A percentile compares a stretch with the other conserved stretches of the same genome.
These are phyloP conservation scores for Poa pratensis DNA, from an alignment of 176 grass and related monocot species.

Conservation along the genomic window DNA sequence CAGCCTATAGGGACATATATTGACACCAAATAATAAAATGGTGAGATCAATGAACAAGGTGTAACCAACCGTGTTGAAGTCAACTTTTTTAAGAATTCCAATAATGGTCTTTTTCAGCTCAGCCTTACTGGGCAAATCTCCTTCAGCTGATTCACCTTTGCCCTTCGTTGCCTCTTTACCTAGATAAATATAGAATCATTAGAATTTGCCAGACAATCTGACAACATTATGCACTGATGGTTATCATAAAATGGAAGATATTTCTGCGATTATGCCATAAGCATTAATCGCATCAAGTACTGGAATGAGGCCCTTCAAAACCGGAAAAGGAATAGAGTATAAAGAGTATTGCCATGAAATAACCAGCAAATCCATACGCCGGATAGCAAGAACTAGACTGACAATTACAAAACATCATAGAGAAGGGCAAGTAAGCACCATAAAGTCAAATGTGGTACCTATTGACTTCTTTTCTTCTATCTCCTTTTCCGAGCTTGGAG, in stretches of 20 bases:
- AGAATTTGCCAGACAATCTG: conserved; percentile 9
- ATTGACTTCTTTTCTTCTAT: conserved; percentile 70
- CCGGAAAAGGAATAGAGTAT: conserved; percentile 5
- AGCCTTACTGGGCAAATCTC: conserved; percentile 71
- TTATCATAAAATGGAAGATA: conserved; percentile 32
- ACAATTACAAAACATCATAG: conserved; percentile 20
- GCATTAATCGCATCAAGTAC: conserved; percentile 4
- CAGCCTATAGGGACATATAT: background rate
- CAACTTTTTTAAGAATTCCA: conserved; percentile 87
- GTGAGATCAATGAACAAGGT: conserved; percentile 4
- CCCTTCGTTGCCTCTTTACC: conserved; percentile 67
- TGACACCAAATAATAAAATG: conserved; percentile 30
- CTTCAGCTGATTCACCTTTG: conserved; percentile 55
- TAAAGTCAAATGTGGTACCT: conserved; percentile 45
- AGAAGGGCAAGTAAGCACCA: conserved; percentile 8
- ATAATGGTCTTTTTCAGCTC: conserved; percentile 79
- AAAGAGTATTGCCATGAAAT: background rate
- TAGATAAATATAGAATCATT: conserved; percentile 50
- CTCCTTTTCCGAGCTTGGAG: conserved; percentile 49
- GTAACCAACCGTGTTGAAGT: conserved; percentile 83
- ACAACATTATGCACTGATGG: conserved; percentile 30
- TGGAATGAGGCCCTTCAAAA: background rate
- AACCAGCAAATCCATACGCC: conserved; percentile 22
- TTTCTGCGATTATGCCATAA: conserved; percentile 29
- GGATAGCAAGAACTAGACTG: conserved; percentile 11